Conservation (phyloP, 73 alveolate genomes). For the Paramecium biaurelia region DNA sequence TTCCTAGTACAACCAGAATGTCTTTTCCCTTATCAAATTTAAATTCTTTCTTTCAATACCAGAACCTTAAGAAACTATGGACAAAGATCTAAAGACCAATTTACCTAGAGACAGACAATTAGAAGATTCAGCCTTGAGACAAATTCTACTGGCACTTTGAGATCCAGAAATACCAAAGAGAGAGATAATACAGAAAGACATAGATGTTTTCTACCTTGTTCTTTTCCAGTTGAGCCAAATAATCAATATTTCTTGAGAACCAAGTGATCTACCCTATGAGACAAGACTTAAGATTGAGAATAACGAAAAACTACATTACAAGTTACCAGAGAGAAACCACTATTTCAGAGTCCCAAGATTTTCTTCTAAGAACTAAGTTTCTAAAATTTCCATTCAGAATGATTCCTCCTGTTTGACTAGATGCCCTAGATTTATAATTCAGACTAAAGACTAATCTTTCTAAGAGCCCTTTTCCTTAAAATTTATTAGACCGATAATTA, state of each 20-base stretch:
- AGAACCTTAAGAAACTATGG: neutral
- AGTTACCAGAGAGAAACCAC: neutral
- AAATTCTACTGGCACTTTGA: neutral
- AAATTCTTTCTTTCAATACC: neutral
- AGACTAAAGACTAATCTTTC: neutral
- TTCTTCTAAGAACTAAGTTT: neutral
- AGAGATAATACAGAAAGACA: neutral
- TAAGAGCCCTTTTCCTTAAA: neutral
- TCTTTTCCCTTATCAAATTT: neutral
- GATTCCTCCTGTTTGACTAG: neutral
- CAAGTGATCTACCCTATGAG: neutral
- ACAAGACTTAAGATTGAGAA: neutral
- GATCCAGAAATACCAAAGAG: neutral
- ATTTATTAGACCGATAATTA: neutral
- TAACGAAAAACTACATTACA: neutral
- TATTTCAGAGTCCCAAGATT: neutral
- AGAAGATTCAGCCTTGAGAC: neutral
- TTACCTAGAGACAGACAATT: neutral
- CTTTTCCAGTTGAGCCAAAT: neutral
- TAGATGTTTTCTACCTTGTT: neutral
- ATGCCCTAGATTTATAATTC: neutral
- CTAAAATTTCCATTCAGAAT: neutral
- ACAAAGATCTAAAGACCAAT: neutral
- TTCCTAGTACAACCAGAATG: neutral
- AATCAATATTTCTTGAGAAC: neutral